Percentiles rank a stretch among this genome's conserved stretches.
phyloP scores from a whole-genome alignment of 2,329 filamentous ascomycete species.

The Aspergillus amoenus region DNA sequence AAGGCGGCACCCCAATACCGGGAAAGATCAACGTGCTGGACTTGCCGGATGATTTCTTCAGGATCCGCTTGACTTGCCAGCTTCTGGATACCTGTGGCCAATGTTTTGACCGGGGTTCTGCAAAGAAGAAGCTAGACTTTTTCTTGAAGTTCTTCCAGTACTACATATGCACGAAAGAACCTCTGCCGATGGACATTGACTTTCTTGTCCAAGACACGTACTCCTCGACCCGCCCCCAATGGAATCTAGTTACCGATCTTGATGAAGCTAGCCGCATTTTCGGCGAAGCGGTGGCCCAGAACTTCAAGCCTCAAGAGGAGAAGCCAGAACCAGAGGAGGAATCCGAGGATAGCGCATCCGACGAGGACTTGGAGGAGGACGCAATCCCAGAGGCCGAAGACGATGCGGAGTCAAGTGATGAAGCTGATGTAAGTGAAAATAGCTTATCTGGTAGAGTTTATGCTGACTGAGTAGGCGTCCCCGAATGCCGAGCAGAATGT shows the following conservation, averaged over 20 bases:
- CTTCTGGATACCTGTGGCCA: slow-evolving; percentile 93
- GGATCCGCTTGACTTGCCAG: slow-evolving; percentile 84
- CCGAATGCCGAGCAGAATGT: slow-evolving; percentile 49
- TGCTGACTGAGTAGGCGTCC: slow-evolving; percentile 36
- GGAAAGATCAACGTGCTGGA: slow-evolving; percentile 77
- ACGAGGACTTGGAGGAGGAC: slow-evolving; percentile 71
- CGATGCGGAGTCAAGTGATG: slow-evolving; percentile 52
- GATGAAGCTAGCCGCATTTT: slow-evolving; percentile 84
- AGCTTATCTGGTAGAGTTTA: background rate
- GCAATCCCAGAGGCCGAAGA: slow-evolving; percentile 56
- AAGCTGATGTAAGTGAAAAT: slow-evolving; percentile 46
- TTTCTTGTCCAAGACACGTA: slow-evolving; percentile 95
- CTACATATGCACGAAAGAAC: slow-evolving; percentile 87
- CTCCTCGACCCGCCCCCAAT: slow-evolving; percentile 80
- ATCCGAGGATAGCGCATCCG: slow-evolving; percentile 68
- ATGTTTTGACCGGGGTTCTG: slow-evolving; percentile 89
- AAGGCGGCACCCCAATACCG: slow-evolving; percentile 74
- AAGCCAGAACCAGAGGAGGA: slow-evolving; percentile 73
- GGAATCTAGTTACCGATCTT: slow-evolving; percentile 78
- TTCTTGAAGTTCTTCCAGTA: slow-evolving; percentile 97
- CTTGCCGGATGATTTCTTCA: slow-evolving; percentile 90
- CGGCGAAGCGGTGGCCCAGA: slow-evolving; percentile 81
- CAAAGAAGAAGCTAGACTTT: slow-evolving; percentile 96
- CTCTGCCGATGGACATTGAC: slow-evolving; percentile 93
- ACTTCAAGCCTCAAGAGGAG: slow-evolving; percentile 79